A percentile compares a stretch with the other conserved stretches of the same genome.
Conservation (phyloP, 108 stramenopile genomes). For the Schizochytrium sp. region DNA sequence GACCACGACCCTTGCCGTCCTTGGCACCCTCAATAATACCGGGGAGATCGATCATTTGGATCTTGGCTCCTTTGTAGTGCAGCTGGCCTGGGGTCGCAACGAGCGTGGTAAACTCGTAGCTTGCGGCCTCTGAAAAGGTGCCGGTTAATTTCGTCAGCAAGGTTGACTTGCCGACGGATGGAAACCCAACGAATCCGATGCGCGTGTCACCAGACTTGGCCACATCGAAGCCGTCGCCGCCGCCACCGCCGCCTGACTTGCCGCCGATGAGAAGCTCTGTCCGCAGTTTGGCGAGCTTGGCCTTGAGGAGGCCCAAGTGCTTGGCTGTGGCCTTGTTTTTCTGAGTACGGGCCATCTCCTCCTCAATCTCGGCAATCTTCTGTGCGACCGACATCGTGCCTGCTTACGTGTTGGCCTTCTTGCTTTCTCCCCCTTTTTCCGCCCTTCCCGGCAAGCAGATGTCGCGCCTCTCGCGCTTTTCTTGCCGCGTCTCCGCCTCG, state of each 20-base stretch:
- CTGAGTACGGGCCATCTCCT: slow-evolving; percentile 58
- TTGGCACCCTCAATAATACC: slow-evolving; percentile 98
- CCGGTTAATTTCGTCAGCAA: slow-evolving; percentile 87
- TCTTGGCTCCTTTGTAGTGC: slow-evolving; percentile 87
- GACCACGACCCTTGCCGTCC: slow-evolving; percentile 91
- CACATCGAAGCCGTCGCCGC: slow-evolving; percentile 93
- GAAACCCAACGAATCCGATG: slow-evolving; percentile 92
- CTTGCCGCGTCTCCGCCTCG: no score
- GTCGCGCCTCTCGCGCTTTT: no score
- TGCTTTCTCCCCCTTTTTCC: neutral
- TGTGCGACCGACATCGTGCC: slow-evolving; percentile 17
- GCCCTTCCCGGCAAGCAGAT: neutral
- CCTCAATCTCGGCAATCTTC: slow-evolving; percentile 43
- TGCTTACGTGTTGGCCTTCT: neutral
- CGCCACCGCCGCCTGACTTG: slow-evolving; percentile 74
- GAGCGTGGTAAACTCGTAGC: slow-evolving; percentile 96
- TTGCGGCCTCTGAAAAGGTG: slow-evolving; percentile 81
- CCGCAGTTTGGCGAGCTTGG: slow-evolving; percentile 58
- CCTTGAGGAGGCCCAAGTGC: slow-evolving; percentile 58
- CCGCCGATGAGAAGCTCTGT: slow-evolving; percentile 26
- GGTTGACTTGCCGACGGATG: slow-evolving; percentile 93
- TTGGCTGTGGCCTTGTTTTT: slow-evolving; percentile 63
- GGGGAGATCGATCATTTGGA: slow-evolving; percentile 96
- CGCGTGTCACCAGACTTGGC: slow-evolving; percentile 86
- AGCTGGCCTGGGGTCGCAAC: slow-evolving; percentile 97